Base-by-base conservation (phyloP, 345 rosid species). In the Eucalyptus regnans region DNA sequence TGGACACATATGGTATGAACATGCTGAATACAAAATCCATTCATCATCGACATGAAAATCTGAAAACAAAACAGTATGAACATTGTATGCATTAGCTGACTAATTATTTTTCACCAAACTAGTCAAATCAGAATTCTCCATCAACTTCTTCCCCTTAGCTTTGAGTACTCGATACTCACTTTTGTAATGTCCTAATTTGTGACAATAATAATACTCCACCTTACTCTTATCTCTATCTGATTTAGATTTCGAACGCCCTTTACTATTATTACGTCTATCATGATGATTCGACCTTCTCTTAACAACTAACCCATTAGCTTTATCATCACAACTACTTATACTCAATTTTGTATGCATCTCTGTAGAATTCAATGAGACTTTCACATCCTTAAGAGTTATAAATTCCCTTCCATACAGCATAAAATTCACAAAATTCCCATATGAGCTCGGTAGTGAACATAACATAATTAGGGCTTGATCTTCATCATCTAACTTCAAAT, bases 41-140 rank as follows among this genome's bases (percentile, higher is more conserved):
- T 56, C 12, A 9, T 56, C 0, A 23, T 23, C 6, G 0, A 56
- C 12, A 23, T 0, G 20, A 56, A 22, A 56, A 0, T 56, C 0
- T 9, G 1, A 23, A 56, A 23, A 56, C 29, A 56, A 56, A 56
- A 56, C 0, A 20, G 0, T 56, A 56, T 22, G 27, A 23, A 56
- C 62, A 56, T 22, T 56, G 62, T 56, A 18, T 56, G 13, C 62
- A 56, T 23, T 56, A 56, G 29, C 13, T 56, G 2, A 56, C 62
- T 56, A 6, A 23, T 56, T 56, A 23, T 56, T 56, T 23, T 56
- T 56, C 62, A 56, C 29, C 29, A 56, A 22, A 56, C 62, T 23
- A 22, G 1, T 22, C 62, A 0, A 56, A 56, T 56, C 6, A 56
- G 1, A 56, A 23, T 23, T 23, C 62, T 56, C 13, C 0, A 4